phyloP scores from a whole-genome alignment of 1,139 yeast species.

The Protomyces arabidopsidicola region DNA sequence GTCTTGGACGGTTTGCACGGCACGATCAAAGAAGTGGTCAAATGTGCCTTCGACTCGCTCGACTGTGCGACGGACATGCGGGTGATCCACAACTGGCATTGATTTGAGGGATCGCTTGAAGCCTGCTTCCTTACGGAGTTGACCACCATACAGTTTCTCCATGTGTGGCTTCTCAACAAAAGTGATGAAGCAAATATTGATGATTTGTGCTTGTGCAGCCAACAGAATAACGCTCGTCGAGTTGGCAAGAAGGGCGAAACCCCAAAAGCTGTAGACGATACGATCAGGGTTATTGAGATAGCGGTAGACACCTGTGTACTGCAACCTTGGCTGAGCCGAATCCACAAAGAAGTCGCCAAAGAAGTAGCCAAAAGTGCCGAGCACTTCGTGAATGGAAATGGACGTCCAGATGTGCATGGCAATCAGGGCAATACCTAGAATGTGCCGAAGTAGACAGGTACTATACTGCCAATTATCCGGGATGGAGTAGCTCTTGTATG shows the following conservation, averaged over 20 bases:
- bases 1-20: not conserved
- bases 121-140: constrained; percentile 48
- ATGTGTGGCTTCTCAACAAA: constrained; percentile 77
- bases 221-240: constrained; percentile 53
- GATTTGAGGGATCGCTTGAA: constrained; percentile 61
- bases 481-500: constrained; percentile 27
- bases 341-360: constrained; percentile 82
- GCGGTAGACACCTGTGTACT: constrained; percentile 79
- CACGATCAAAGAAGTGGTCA: constrained; percentile 6
- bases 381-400: constrained; percentile 62
- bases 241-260: constrained; percentile 61
- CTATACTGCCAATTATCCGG: constrained; percentile 28
- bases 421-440: constrained; percentile 54
- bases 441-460: constrained; percentile 51
- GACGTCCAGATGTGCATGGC: constrained; percentile 69
- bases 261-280: constrained; percentile 76
- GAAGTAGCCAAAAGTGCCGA: constrained; percentile 86
- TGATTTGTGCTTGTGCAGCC: constrained; percentile 64
- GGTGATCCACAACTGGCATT: constrained; percentile 24
- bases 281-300: constrained; percentile 83
- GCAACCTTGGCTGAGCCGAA: constrained; percentile 48
- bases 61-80: constrained; percentile 4
- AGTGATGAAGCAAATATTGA: constrained; percentile 62
- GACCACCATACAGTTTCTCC: constrained; percentile 71
- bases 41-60: constrained; percentile 14